Evolutionary conservation across 106 monocot genomes (phyloP), one percentile per base, ranked within the genome.

Genomic region (Dioscorea dumetorum): DNA sequence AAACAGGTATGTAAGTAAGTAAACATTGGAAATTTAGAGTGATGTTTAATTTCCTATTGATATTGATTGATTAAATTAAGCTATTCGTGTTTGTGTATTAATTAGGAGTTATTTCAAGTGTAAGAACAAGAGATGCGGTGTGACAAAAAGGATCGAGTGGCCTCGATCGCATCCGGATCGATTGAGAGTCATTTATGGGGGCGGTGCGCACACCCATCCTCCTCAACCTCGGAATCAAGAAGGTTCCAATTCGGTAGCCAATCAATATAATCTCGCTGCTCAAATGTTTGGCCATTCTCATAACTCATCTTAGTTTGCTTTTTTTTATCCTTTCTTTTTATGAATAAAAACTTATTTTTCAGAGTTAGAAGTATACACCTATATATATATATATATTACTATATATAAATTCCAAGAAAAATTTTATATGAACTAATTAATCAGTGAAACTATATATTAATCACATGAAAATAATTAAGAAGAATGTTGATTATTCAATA

Each of bases 31-130:
- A 28, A 1, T 28, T 28, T 28, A n/a, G 28, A 28, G 28, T 28
- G 35, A 32, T 63, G 1, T 12, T 14, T 34, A 21, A 34, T 19
- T 32, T 48, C 2, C 20, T n/a, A n/a, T 12, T 7, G 0, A 8
- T 19, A 16, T 54, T 18, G 2, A 16, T 53, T 53, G 4, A 53
- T 13, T 16, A 7, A 53, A 13, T 41, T 33, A 18, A n/a, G n/a
- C n/a, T n/a, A n/a, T n/a, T 33, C 9, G 3, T 50, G 34, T 17
- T 16, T 32, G 2, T 62, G n/a, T n/a, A 49, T 20, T 11, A n/a
- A n/a, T 21, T 57, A 87, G 87, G 71, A 77, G 80, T 60, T 87
- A 87, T 50, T 83, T 83, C 77, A 80, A 62, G 67, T 87, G 87
- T 41, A 58, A 71, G 72, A 69, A 58, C 22, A 68, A 58, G n/a